phyloP scores from a whole-genome alignment of 169 alveolate species.

The Amoebophrya sp. region DNA sequence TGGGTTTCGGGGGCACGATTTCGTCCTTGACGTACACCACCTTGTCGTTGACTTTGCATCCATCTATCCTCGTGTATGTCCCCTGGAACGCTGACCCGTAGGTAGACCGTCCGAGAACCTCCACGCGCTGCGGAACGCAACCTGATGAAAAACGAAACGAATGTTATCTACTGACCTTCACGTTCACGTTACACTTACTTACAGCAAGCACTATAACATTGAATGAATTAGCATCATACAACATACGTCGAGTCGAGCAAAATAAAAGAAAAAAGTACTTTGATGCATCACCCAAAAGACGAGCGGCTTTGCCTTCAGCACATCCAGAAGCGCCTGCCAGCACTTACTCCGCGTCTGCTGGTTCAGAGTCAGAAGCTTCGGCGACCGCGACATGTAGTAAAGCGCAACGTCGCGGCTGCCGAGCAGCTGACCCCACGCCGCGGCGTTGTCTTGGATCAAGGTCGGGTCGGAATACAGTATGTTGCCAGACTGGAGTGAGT shows the following conservation, averaged over 20 bases:
- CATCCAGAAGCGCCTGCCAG: neutral
- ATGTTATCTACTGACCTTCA: too few relatives aligned
- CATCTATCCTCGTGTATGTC: neutral
- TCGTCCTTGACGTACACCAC: neutral
- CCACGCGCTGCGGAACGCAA: neutral
- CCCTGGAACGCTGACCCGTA: neutral
- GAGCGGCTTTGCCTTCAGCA: neutral
- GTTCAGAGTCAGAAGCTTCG: neutral
- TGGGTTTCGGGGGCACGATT: neutral
- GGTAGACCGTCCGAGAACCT: neutral
- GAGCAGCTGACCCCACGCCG: neutral
- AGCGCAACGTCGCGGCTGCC: neutral
- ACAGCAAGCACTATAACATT: too few relatives aligned
- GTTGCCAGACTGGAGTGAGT: neutral
- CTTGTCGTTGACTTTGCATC: neutral
- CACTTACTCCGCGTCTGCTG: neutral
- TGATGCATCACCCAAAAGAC: slow-evolving; percentile 1
- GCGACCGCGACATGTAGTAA: neutral
- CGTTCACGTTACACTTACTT: too few relatives aligned
- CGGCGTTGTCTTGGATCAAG: neutral
- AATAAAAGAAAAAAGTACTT: neutral
- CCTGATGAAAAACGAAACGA: neutral
- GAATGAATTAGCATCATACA: too few relatives aligned
- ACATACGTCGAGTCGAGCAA: too few relatives aligned
- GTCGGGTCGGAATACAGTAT: neutral